Evolutionary conservation across 2,329 filamentous ascomycete genomes (phyloP), one percentile per base, ranked within the genome.

Genomic region (Aspergillus hortae): DNA sequence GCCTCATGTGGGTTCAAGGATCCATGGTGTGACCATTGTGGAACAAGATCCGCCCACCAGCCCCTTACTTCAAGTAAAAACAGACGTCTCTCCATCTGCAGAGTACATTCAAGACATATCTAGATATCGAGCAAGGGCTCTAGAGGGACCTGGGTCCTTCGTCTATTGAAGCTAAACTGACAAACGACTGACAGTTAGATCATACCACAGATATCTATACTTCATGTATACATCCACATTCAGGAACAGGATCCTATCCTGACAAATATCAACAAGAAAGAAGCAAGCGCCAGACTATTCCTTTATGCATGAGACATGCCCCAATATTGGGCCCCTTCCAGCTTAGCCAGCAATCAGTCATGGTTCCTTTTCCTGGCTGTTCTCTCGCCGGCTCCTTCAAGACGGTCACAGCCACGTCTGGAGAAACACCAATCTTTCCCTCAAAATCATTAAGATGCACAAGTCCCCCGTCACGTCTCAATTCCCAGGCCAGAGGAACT

Each of bases 171-270:
- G 35, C 35, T 38, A n/a, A 38, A 38, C 15, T 17, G 27, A 30
- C 27, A 30, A 11, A 6, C 10, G 27, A 30, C 10, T 51, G 52
- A 48, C 52, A 48, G 44, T 33, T 33, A 46, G 33, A 51, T n/a
- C 27, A 30, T 30, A 23, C 23, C 27, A 30, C 27, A 30, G 7
- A 30, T 9, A 30, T 30, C 27, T 10, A 30, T 10, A 30, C 10
- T 30, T 11, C 27, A 30, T 10, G 27, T 6, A 30, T 9, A 9
- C 27, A 27, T 30, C 27, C 27, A 6, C 7, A 30, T 30, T 30
- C 27, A 4, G 27, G 3, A 30, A 30, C 27, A 11, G 27, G 27
- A 11, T 38, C 14, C 35, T 12, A 17, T 5, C 6, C 6, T 19
- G 19, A 19, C 14, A 42, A 19, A 32, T 23, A 36, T 36, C 15